Evolutionary conservation across 768 basidiomycete genomes (phyloP).

Genomic region (Kwoniella mangroviensis): DNA sequence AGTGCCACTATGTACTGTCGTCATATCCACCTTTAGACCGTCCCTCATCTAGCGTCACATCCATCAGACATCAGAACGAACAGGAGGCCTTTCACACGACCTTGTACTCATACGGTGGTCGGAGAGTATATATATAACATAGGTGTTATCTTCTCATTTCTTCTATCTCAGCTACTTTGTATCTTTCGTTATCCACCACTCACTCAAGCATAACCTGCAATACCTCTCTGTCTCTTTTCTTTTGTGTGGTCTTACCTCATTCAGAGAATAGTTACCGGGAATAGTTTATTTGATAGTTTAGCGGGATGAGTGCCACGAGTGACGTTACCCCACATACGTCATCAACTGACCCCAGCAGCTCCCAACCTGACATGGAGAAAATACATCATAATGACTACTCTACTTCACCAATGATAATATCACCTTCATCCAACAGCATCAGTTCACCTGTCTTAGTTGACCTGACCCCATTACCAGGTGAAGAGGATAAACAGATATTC

Average conservation of each 20-base stretch:
- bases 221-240: too few relatives aligned
- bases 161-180: too few relatives aligned
- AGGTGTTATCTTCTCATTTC: background rate
- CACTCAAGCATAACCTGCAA: too few relatives aligned
- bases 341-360: background rate
- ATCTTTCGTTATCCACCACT: too few relatives aligned
- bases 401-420: background rate
- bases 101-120: background rate
- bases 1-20: background rate
- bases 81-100: background rate
- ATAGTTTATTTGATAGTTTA: background rate
- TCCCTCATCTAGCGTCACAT: slow-evolving; percentile 4
- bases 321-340: slow-evolving; percentile 23
- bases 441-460: slow-evolving; percentile 12
- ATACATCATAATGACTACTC: background rate
- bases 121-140: background rate
- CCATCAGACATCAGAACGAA: slow-evolving; percentile 1
- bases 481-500: slow-evolving; percentile 26
- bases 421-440: background rate
- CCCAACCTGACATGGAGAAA: slow-evolving; percentile 6
- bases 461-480: slow-evolving; percentile 24
- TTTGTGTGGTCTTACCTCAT: too few relatives aligned
- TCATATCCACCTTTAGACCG: slow-evolving; percentile 6
- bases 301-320: slow-evolving; percentile 7
- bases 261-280: background rate